phyloP scores from a whole-genome alignment of 768 basidiomycete genomes.

The Lyophyllum atratum region DNA sequence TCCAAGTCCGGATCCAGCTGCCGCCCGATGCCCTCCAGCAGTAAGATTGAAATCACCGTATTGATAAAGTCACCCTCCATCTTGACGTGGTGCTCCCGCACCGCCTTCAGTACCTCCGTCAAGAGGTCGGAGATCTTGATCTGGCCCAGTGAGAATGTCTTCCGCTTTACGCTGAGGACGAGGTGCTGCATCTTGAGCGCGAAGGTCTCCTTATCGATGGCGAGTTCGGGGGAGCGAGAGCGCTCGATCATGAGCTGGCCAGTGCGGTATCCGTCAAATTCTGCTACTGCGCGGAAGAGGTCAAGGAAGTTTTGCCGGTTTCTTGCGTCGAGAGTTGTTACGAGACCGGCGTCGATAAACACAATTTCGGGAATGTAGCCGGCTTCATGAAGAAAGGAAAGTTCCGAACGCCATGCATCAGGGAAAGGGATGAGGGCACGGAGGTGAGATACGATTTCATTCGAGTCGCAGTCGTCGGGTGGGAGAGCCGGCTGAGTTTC shows the following conservation, averaged over 20 bases:
- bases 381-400: slow-evolving; percentile 56
- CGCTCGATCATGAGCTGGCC: slow-evolving; percentile 97
- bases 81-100: slow-evolving; percentile 92
- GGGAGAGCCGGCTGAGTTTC: slow-evolving; percentile 29
- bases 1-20: slow-evolving; percentile 92
- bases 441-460: slow-evolving; percentile 71
- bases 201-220: slow-evolving; percentile 91
- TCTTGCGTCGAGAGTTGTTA: slow-evolving; percentile 80
- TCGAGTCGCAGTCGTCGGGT: slow-evolving; percentile 51
- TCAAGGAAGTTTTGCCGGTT: slow-evolving; percentile 95
- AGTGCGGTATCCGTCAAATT: slow-evolving; percentile 95
- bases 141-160: slow-evolving; percentile 96
- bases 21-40: slow-evolving; percentile 95
- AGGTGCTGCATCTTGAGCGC: slow-evolving; percentile 98
- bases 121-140: slow-evolving; percentile 95
- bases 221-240: slow-evolving; percentile 88
- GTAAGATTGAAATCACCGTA: slow-evolving; percentile 90
- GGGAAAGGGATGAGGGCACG: slow-evolving; percentile 58
- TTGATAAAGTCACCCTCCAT: slow-evolving; percentile 99
- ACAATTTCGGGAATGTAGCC: slow-evolving; percentile 95
- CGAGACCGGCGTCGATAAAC: slow-evolving; percentile 95
- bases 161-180: slow-evolving; percentile 89
- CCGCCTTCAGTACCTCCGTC: slow-evolving; percentile 83
- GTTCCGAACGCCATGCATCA: slow-evolving; percentile 68
- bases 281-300: slow-evolving; percentile 92